A percentile compares a stretch with the other conserved stretches of the same genome.
phyloP scores from a whole-genome alignment of 345 rosid genomes.

The Linum trigynum region DNA sequence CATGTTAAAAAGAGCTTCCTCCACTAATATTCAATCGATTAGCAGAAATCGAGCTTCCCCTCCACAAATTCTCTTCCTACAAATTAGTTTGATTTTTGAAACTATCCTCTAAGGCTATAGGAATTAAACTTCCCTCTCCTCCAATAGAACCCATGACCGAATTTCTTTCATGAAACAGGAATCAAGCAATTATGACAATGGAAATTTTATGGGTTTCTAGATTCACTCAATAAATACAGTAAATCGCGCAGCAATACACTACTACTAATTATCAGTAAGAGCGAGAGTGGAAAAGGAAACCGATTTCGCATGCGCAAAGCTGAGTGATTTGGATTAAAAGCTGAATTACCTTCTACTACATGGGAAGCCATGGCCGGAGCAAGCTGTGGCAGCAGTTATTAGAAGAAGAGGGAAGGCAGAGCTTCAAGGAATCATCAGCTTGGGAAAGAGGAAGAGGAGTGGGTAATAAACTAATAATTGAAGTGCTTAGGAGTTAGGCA shows the following conservation, averaged over 20 bases:
- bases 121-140: no score
- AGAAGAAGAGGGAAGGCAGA: not conserved
- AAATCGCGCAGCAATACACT: not conserved
- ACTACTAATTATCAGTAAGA: no score
- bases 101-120: no score
- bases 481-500: not conserved
- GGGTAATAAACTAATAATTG: no score
- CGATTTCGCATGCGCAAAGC: not conserved
- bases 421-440: not conserved
- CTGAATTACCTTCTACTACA: not conserved
- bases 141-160: not conserved
- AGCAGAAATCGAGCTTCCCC: no score
- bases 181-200: not conserved
- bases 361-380: not conserved
- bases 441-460: not conserved
- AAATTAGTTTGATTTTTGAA: no score
- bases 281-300: no score
- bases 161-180: not conserved
- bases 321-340: not conserved
- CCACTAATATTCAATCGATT: not conserved
- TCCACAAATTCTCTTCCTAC: no score
- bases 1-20: conserved; percentile 18
- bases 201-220: not conserved
- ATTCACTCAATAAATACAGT: not conserved
- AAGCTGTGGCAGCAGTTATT: not conserved